phyloP scores from a whole-genome alignment of 1,284 basidiomycete genomes.

The Somion occarium region DNA sequence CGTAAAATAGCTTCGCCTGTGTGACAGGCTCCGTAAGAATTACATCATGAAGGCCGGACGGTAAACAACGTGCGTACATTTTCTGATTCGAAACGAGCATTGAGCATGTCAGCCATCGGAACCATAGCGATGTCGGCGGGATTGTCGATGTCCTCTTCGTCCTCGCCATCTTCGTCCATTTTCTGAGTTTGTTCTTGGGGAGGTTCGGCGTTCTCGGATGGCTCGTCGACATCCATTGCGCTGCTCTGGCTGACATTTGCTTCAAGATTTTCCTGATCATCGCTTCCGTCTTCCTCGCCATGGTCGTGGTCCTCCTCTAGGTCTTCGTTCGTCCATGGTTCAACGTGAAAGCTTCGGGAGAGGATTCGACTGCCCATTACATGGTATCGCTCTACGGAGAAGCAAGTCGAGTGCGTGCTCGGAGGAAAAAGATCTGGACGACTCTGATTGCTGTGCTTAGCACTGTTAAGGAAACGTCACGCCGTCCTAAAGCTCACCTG shows the following conservation, averaged over 20 bases:
- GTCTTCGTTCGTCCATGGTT: slow-evolving; percentile 42
- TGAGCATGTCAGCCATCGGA: slow-evolving; percentile 94
- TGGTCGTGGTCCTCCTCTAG: slow-evolving; percentile 27
- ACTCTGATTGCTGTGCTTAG: slow-evolving; percentile 50
- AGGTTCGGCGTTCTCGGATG: slow-evolving; percentile 33
- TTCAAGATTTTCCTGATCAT: slow-evolving; percentile 33
- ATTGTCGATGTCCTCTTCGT: slow-evolving; percentile 61
- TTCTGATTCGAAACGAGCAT: slow-evolving; percentile 81
- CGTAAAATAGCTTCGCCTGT: slow-evolving; percentile 84
- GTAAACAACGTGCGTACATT: slow-evolving; percentile 53
- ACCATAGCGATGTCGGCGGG: slow-evolving; percentile 86
- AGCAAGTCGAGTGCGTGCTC: slow-evolving; percentile 43
- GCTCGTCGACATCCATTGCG: slow-evolving; percentile 47
- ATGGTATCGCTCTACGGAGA: slow-evolving; percentile 79
- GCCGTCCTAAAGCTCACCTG: too few relatives aligned
- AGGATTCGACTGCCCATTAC: slow-evolving; percentile 92
- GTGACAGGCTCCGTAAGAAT: not conserved
- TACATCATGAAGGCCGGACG: slow-evolving; percentile 3
- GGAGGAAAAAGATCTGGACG: slow-evolving; percentile 69
- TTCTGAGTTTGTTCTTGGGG: slow-evolving; percentile 4
- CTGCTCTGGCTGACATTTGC: slow-evolving; percentile 30
- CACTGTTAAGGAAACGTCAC: too few relatives aligned
- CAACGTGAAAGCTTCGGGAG: slow-evolving; percentile 85
- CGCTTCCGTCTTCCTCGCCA: slow-evolving; percentile 47
- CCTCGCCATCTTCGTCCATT: slow-evolving; percentile 31